A percentile compares a stretch with the other conserved stretches of the same genome.
Evolutionary conservation across 164 flowering plant species (phyloP).

Genomic region (Aristolochia contorta): DNA sequence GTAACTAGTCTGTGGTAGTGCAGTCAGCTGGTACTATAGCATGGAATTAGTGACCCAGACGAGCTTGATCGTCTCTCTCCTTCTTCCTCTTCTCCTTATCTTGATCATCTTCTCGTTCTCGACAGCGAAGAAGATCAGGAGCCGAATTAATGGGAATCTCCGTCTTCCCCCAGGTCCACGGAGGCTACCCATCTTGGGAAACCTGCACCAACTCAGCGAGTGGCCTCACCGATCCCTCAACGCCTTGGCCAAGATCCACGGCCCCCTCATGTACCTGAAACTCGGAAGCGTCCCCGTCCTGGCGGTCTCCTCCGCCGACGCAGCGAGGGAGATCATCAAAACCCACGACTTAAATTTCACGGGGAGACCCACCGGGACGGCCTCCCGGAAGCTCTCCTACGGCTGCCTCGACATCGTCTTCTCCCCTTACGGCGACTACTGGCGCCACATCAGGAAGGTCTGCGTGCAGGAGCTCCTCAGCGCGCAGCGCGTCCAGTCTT

Average conservation of each 20-base stretch:
- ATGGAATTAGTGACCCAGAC: too few species aligned
- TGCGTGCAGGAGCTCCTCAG: conserved; percentile 7
- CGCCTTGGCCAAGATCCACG: conserved; percentile 8
- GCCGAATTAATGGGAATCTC: not conserved
- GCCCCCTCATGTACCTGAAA: conserved; percentile 8
- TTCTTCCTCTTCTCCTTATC: not conserved
- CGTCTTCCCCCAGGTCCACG: conserved; percentile 8
- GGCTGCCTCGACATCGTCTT: conserved; percentile 11
- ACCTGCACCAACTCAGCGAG: conserved; percentile 17
- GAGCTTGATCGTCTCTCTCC: not conserved
- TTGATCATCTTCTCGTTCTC: too few species aligned
- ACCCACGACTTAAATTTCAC: conserved; percentile 2
- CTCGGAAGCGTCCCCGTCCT: conserved; percentile 4
- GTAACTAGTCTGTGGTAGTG: too few species aligned
- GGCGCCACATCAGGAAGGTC: conserved; percentile 7
- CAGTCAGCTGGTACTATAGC: too few species aligned
- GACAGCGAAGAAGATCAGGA: not conserved
- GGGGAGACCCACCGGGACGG: conserved; percentile 1
- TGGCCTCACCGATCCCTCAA: conserved; percentile 14
- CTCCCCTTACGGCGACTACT: conserved; percentile 9
- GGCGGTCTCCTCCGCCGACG: conserved; percentile 9
- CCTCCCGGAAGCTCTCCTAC: conserved; percentile 4
- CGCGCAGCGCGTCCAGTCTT: conserved; percentile 6
- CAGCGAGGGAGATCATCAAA: conserved; percentile 7
- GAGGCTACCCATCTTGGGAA: conserved; percentile 11